Base-by-base conservation (phyloP, 1,139 yeast species). In the Yamadazyma triangularis region DNA sequence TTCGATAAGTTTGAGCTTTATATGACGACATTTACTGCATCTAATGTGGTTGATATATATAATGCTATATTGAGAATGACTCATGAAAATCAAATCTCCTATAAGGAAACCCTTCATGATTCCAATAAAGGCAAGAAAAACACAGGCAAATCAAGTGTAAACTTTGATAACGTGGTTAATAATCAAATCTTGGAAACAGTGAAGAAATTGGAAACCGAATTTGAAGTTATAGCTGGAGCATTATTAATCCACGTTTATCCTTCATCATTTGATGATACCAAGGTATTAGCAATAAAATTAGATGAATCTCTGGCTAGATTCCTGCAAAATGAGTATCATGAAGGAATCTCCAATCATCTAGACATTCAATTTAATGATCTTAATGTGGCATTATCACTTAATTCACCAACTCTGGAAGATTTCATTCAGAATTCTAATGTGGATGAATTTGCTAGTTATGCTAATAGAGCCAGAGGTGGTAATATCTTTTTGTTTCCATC, bases 11-110 rank as follows among this genome's bases (percentile, higher is more conserved):
- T 81, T 9, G 77, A 74, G 35, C 46, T 86, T 1, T 85, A 74
- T 45, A 64, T 83, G 35, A 88, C 97, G 0, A 86, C 95, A 0
- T 67, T 91, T 45, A 81, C 94, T 0, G 93, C 94, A 0, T 81
- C 95, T 0, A 87, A 83, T 47, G 62, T 86, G 20, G 65, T 80
- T 41, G 96, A 89, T 56, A 79, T 91, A 28, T 73, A 77, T 47
- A 81, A 80, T 36, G 78, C 93, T 0, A 60, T 86, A 15, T 58
- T 73, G 28, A 68, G 95, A 43, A 79, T 88, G 68, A 66, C 79
- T 18, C 83, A 79, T 42, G 95, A 87, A 37, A 82, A 77, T 42
- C 70, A 69, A 41, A 66, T 75, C 4, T 81, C 93, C 0, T 87
- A 88, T 48, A 73, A 70, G 33, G 95, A 87, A 41, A 85, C 85